Percentiles rank a stretch among this genome's conserved stretches.
These are phyloP conservation scores for Paramecium bursaria DNA, from an alignment of 73 alveolate genomes.

Conservation along the genomic window DNA sequence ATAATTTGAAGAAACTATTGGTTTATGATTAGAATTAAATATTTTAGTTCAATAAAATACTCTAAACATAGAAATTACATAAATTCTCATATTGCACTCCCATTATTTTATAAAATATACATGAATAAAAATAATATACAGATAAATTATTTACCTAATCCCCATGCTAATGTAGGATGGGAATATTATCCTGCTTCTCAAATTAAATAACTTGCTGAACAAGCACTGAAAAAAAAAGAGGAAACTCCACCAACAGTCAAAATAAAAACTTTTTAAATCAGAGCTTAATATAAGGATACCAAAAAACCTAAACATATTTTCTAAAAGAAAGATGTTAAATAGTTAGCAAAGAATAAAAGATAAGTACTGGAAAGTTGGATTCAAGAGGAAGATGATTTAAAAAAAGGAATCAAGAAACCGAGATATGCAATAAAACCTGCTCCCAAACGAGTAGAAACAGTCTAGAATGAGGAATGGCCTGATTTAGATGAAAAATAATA, in stretches of 20 bases:
- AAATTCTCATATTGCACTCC: no score
- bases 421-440: slow-evolving; percentile 32
- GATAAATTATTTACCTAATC: slow-evolving; percentile 43
- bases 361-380: slow-evolving; percentile 41
- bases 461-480: slow-evolving; percentile 35
- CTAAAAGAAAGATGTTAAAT: slow-evolving; percentile 26
- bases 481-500: not conserved
- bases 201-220: slow-evolving; percentile 40
- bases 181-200: slow-evolving; percentile 53
- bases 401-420: slow-evolving; percentile 37
- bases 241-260: slow-evolving; percentile 55
- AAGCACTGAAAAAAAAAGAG: slow-evolving; percentile 22
- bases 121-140: slow-evolving; percentile 40
- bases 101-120: no score
- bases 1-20: no score
- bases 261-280: slow-evolving; percentile 24
- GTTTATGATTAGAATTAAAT: no score
- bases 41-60: no score
- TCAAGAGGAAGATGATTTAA: slow-evolving; percentile 37
- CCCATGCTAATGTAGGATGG: slow-evolving; percentile 56
- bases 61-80: no score
- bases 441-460: slow-evolving; percentile 15
- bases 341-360: slow-evolving; percentile 40
- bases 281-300: slow-evolving; percentile 20
- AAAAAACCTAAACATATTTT: slow-evolving; percentile 50